Evolutionary conservation across 352 stramenopile genomes (phyloP).

Genomic region (Globisporangium orthogonon): DNA sequence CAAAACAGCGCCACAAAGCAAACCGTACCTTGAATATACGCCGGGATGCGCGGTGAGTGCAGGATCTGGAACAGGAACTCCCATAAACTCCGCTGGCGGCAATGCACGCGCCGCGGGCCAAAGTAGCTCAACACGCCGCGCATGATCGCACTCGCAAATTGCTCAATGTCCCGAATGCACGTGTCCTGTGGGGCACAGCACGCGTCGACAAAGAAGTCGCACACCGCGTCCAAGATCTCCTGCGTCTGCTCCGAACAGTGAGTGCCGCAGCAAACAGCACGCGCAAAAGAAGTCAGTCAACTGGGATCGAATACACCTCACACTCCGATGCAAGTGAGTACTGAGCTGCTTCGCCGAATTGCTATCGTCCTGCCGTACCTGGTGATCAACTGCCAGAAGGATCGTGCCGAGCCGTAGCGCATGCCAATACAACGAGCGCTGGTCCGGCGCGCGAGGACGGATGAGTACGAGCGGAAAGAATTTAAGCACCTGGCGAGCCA

Average conservation of each 20-base stretch:
- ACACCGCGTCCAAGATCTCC: slow-evolving; percentile 58
- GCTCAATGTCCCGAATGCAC: slow-evolving; percentile 24
- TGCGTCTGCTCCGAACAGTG: slow-evolving; percentile 23
- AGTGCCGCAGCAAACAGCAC: no score
- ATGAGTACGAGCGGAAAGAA: slow-evolving; percentile 34
- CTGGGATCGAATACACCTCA: not conserved
- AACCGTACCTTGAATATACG: slow-evolving; percentile 28
- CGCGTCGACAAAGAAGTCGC: slow-evolving; percentile 51
- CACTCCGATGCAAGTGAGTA: not conserved
- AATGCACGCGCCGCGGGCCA: slow-evolving; percentile 33
- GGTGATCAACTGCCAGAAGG: slow-evolving; percentile 50
- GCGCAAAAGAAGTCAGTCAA: not conserved
- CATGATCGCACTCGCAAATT: slow-evolving; percentile 33
- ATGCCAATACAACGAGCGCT: slow-evolving; percentile 30
- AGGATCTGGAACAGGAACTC: slow-evolving; percentile 73
- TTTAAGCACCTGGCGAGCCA: slow-evolving; percentile 32
- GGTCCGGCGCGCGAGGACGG: slow-evolving; percentile 14
- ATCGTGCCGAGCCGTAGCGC: slow-evolving; percentile 35
- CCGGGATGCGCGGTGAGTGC: slow-evolving; percentile 47
- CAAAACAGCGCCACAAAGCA: not conserved
- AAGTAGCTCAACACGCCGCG: slow-evolving; percentile 44
- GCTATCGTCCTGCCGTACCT: slow-evolving; percentile 20
- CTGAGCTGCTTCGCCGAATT: no score
- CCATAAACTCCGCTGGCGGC: slow-evolving; percentile 49
- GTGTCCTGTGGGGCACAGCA: slow-evolving; percentile 30